These are phyloP conservation scores for Fusarium fujikuroi DNA, from an alignment of 2,329 filamentous ascomycete genomes.

Conservation along the genomic window DNA sequence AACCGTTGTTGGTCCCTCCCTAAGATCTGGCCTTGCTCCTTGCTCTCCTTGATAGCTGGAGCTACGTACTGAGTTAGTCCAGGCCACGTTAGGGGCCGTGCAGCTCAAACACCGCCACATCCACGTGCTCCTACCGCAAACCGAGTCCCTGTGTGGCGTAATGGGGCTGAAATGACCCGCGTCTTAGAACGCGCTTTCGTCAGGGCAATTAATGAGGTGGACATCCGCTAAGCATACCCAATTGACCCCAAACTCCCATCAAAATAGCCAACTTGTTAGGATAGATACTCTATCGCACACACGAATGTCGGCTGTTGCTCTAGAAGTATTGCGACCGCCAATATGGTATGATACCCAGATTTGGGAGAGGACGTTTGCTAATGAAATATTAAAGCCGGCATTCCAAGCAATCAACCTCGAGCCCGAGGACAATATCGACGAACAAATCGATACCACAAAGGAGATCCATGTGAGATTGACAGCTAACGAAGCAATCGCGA, in stretches of 20 bases:
- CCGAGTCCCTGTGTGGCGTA: slow-evolving; percentile 29
- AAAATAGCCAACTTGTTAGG: slow-evolving; percentile 8
- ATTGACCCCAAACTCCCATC: slow-evolving; percentile 23
- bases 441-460: slow-evolving; percentile 93
- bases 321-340: slow-evolving; percentile 29
- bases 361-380: neutral
- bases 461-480: slow-evolving; percentile 76
- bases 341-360: slow-evolving; percentile 31
- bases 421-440: slow-evolving; percentile 87
- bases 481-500: neutral
- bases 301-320: slow-evolving; percentile 37
- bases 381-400: slow-evolving; percentile 59
- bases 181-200: slow-evolving; percentile 41
- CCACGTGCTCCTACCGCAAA: slow-evolving; percentile 33
- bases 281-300: slow-evolving; percentile 1
- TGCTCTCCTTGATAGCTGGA: slow-evolving; percentile 43
- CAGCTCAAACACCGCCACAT: slow-evolving; percentile 43
- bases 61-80: slow-evolving; percentile 31
- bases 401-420: slow-evolving; percentile 95
- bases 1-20: slow-evolving; percentile 42
- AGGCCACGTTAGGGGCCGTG: slow-evolving; percentile 31
- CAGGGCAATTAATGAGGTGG: slow-evolving; percentile 29
- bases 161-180: slow-evolving; percentile 40
- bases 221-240: slow-evolving; percentile 27
- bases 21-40: slow-evolving; percentile 44